Conservation (phyloP, 73 alveolate species). For the Blepharisma japonicum region DNA sequence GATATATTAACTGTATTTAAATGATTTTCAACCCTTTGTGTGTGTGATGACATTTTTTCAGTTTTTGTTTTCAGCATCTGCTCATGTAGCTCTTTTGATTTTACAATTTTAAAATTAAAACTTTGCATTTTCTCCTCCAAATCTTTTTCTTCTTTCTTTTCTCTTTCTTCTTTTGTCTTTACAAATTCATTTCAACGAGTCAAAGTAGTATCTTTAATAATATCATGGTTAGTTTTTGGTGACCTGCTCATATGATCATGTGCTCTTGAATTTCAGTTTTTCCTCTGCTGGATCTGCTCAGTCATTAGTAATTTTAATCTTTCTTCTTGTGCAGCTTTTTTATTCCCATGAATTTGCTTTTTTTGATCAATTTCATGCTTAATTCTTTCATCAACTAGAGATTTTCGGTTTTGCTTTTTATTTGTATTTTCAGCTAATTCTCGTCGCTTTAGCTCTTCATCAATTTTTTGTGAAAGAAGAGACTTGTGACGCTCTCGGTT, state of each 20-base stretch:
- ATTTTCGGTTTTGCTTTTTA: neutral
- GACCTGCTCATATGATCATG: neutral
- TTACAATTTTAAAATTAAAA: neutral
- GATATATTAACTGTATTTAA: neutral
- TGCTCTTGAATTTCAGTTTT: neutral
- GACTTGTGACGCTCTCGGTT: neutral
- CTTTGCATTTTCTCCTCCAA: neutral
- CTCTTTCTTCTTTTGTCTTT: neutral
- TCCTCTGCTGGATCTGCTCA: neutral
- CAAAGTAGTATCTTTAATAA: neutral
- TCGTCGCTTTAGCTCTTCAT: neutral
- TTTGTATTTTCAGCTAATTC: neutral
- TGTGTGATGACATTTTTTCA: constrained; percentile 7
- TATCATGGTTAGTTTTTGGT: neutral
- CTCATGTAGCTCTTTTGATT: constrained; percentile 5
- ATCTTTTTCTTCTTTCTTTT: neutral
- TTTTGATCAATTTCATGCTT: constrained; percentile 4
- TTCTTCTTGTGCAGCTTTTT: constrained; percentile 6
- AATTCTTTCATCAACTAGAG: neutral
- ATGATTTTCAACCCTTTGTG: constrained; percentile 6
- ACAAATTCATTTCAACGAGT: too few species aligned
- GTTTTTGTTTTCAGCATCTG: neutral
- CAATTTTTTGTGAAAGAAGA: neutral
- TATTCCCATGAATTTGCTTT: neutral
- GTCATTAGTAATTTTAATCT: neutral